These are phyloP conservation scores for Pseudocercospora eumusae DNA, from an alignment of 2,329 filamentous ascomycete species.

Conservation along the genomic window DNA sequence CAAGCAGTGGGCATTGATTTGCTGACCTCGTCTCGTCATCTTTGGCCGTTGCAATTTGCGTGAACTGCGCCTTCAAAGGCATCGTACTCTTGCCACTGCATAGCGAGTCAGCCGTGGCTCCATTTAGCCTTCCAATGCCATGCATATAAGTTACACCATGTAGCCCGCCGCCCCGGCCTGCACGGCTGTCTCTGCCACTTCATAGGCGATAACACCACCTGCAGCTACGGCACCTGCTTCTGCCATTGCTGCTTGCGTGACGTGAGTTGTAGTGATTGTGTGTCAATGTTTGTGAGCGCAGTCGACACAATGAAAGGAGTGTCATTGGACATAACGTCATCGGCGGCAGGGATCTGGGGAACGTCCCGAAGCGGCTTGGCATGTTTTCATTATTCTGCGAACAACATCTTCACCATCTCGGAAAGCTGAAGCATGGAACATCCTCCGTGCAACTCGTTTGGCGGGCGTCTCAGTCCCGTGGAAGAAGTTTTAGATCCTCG, in stretches of 20 bases:
- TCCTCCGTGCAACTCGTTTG: too few species aligned
- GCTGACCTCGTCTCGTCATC: slow-evolving; percentile 39
- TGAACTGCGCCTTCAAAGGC: slow-evolving; percentile 47
- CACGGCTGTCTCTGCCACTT: slow-evolving; percentile 21
- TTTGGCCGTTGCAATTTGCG: slow-evolving; percentile 43
- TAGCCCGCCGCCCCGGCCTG: slow-evolving; percentile 14
- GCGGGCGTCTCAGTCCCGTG: too few species aligned
- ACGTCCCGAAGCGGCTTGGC: too few species aligned
- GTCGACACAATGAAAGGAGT: not conserved
- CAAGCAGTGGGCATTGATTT: not conserved
- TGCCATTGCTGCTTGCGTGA: slow-evolving; percentile 15
- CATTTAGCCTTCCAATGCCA: not conserved
- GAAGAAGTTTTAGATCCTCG: too few species aligned
- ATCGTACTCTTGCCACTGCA: slow-evolving; percentile 42
- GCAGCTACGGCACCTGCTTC: slow-evolving; percentile 24
- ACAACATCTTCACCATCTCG: too few species aligned
- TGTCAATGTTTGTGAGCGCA: not conserved
- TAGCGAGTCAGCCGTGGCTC: not conserved
- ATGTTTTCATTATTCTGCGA: too few species aligned
- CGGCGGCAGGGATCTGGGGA: not conserved
- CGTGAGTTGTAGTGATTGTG: not conserved
- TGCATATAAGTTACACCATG: slow-evolving; percentile 1
- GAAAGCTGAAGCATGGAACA: too few species aligned
- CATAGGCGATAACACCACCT: slow-evolving; percentile 19
- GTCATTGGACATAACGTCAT: not conserved